Conservation (phyloP, 225 moss, liverwort and hornwort genomes). For the Marchantia paleacea region DNA sequence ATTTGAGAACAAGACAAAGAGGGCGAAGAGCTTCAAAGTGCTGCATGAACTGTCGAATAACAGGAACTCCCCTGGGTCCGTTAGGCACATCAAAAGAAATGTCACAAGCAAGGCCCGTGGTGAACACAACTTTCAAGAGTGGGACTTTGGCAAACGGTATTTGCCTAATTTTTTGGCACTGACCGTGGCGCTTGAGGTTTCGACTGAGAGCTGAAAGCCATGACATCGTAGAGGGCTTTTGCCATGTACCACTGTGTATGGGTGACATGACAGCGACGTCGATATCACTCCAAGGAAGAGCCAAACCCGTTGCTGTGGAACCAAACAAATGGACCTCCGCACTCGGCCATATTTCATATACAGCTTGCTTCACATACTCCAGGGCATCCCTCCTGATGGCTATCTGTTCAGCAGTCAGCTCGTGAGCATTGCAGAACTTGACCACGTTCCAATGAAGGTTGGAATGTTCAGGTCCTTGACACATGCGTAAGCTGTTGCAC, state of each 20-base stretch:
- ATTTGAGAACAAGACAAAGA: conserved; percentile 40
- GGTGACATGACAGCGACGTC: conserved; percentile 32
- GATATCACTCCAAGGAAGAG: conserved; percentile 45
- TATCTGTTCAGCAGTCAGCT: conserved; percentile 28
- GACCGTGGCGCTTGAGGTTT: conserved; percentile 21
- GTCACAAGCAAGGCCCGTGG: conserved; percentile 32
- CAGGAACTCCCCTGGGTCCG: conserved; percentile 21
- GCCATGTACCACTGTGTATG: neutral
- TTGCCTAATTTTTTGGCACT: conserved; percentile 26
- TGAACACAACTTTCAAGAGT: conserved; percentile 32
- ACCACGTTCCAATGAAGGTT: conserved; percentile 35
- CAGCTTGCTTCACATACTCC: conserved; percentile 29
- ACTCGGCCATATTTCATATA: conserved; percentile 31
- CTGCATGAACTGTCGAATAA: conserved; percentile 26
- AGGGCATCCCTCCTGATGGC: conserved; percentile 27
- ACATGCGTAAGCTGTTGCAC: conserved; percentile 17
- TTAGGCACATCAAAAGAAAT: conserved; percentile 36
- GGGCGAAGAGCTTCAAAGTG: conserved; percentile 29
- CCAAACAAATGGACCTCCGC: conserved; percentile 40
- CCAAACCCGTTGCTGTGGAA: conserved; percentile 37
- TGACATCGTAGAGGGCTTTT: conserved; percentile 26
- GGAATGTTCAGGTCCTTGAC: conserved; percentile 26
- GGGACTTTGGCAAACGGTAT: conserved; percentile 39
- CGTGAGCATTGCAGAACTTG: conserved; percentile 27
- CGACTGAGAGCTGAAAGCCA: conserved; percentile 28